Conservation (phyloP, 2,329 filamentous ascomycete species). For the Allantophomopsis lycopodina region DNA sequence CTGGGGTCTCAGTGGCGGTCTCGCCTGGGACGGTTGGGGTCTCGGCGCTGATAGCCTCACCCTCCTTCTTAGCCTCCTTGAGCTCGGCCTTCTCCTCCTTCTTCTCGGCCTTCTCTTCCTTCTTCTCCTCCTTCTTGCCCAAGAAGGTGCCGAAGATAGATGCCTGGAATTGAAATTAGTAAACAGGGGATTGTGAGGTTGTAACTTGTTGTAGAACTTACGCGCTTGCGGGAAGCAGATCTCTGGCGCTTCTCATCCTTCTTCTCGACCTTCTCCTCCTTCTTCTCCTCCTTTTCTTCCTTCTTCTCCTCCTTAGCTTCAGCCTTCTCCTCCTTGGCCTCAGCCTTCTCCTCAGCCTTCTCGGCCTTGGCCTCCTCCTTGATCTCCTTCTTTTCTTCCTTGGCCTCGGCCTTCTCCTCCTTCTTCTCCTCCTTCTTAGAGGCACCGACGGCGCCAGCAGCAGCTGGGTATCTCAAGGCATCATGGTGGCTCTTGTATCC, state of each 20-base stretch:
- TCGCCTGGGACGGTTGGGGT: slow-evolving; percentile 15
- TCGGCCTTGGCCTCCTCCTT: slow-evolving; percentile 11
- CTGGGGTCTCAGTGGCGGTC: slow-evolving; percentile 6
- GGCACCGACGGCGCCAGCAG: slow-evolving; percentile 19
- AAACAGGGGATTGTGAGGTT: no score
- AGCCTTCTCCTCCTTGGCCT: slow-evolving; percentile 10
- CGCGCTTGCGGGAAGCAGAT: slow-evolving; percentile 48
- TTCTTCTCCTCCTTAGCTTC: slow-evolving; percentile 20
- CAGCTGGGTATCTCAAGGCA: slow-evolving; percentile 24
- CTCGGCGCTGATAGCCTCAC: slow-evolving; percentile 20
- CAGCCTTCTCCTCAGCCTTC: no score
- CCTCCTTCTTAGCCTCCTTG: slow-evolving; percentile 13
- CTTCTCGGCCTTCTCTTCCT: slow-evolving; percentile 29
- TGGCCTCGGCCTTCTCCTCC: slow-evolving; percentile 17
- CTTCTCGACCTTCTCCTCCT: slow-evolving; percentile 5
- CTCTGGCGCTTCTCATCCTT: slow-evolving; percentile 14
- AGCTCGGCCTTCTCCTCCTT: slow-evolving; percentile 14
- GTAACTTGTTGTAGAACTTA: slow-evolving; percentile 19
- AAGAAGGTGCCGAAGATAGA: slow-evolving; percentile 31
- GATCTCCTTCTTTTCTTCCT: slow-evolving; percentile 22
- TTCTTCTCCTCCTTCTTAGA: slow-evolving; percentile 21
- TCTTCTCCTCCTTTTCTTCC: slow-evolving; percentile 17
- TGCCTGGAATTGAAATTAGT: no score
- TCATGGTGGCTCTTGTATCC: slow-evolving; percentile 58
- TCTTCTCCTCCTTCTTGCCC: slow-evolving; percentile 24